Conservation (phyloP, 495 filamentous ascomycete genomes). For the Aspergillus avenaceus region DNA sequence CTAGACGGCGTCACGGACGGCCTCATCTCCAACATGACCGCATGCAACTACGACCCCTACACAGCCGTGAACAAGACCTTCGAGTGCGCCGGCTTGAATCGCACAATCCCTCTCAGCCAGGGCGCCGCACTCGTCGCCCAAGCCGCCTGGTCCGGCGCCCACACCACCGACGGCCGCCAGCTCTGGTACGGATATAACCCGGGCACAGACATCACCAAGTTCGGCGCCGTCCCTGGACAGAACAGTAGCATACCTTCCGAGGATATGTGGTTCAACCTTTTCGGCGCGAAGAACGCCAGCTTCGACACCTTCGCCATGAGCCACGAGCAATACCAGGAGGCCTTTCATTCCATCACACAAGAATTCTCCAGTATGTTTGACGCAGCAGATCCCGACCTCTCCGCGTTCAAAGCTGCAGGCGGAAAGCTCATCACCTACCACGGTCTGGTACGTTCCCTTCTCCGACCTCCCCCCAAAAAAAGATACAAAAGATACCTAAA, state of each 20-base stretch:
- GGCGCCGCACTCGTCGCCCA: neutral
- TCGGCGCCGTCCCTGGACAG: too few species aligned
- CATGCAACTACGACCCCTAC: conserved; percentile 47
- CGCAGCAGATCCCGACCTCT: conserved; percentile 32
- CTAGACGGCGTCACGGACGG: conserved; percentile 55
- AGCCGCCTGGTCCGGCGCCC: too few species aligned
- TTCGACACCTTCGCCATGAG: conserved; percentile 23
- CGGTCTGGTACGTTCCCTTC: too few species aligned
- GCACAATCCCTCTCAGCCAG: conserved; percentile 10
- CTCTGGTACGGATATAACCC: conserved; percentile 18
- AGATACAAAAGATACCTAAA: too few species aligned
- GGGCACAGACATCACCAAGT: conserved; percentile 1
- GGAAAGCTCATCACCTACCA: conserved; percentile 44
- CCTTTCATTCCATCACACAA: conserved; percentile 12
- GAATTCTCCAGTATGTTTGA: conserved; percentile 25
- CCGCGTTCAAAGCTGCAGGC: conserved; percentile 23
- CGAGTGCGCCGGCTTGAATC: conserved; percentile 25
- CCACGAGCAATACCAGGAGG: conserved; percentile 20
- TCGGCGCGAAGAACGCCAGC: conserved; percentile 32
- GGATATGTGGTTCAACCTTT: conserved; percentile 34
- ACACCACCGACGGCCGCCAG: too few species aligned
- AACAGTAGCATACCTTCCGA: too few species aligned
- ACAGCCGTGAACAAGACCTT: conserved; percentile 33
- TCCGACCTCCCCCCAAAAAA: too few species aligned
- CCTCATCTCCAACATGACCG: conserved; percentile 50